Evolutionary conservation across 2,329 filamentous ascomycete species (phyloP).

Genomic region (Colletotrichum lentis): DNA sequence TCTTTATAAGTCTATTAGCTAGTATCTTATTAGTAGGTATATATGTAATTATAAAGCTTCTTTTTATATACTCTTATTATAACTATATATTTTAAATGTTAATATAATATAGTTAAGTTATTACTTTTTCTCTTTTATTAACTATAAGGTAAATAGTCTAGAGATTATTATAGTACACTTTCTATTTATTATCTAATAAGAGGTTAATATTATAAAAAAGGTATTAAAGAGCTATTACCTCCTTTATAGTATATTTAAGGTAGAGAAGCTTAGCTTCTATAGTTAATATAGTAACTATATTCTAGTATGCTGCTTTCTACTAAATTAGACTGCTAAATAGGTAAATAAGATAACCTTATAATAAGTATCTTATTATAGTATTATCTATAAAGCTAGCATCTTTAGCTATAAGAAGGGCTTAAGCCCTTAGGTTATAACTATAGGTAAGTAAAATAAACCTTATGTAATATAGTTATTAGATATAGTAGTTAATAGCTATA

Average conservation of each 20-base stretch:
- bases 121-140: neutral
- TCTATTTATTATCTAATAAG: too few species aligned
- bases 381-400: too few species aligned
- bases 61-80: too few species aligned
- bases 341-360: neutral
- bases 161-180: too few species aligned
- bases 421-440: too few species aligned
- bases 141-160: neutral
- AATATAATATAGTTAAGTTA: too few species aligned
- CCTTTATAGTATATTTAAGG: neutral
- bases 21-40: too few species aligned
- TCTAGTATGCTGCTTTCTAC: neutral
- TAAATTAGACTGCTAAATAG: neutral
- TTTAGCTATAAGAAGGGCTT: too few species aligned
- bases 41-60: too few species aligned
- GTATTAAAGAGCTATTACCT: neutral
- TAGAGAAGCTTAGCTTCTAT: neutral
- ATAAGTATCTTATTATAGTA: too few species aligned
- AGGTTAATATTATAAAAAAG: neutral
- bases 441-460: neutral
- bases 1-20: too few species aligned
- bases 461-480: neutral
- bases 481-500: neutral
- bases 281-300: neutral
- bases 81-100: too few species aligned